Percentiles rank a stretch among this genome's conserved stretches.
phyloP scores from a whole-genome alignment of 768 basidiomycete genomes.

The Psilocybe cubensis region DNA sequence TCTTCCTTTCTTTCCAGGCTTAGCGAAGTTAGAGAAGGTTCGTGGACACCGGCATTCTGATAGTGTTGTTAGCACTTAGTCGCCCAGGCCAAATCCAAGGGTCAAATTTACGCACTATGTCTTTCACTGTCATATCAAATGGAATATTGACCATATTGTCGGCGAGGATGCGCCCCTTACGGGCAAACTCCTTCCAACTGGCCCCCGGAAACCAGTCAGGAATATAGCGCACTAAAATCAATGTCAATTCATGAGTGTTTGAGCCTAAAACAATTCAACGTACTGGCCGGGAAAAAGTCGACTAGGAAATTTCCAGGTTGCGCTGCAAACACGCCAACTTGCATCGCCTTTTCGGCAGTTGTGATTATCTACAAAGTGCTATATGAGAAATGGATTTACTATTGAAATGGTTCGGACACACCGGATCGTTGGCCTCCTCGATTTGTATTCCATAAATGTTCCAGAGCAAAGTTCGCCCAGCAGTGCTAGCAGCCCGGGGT shows the following conservation, averaged over 20 bases:
- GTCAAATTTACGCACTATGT: slow-evolving; percentile 39
- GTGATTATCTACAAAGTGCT: slow-evolving; percentile 23
- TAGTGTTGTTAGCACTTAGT: not conserved
- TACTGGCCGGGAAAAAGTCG: slow-evolving; percentile 26
- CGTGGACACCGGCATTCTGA: slow-evolving; percentile 17
- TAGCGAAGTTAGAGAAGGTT: slow-evolving; percentile 20
- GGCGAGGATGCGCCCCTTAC: slow-evolving; percentile 31
- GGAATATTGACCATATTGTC: slow-evolving; percentile 41
- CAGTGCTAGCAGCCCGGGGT: slow-evolving; percentile 22
- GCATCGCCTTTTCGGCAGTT: slow-evolving; percentile 25
- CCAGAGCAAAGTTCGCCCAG: slow-evolving; percentile 23
- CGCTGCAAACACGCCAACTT: slow-evolving; percentile 21
- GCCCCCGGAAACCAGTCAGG: slow-evolving; percentile 49
- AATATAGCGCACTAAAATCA: slow-evolving; percentile 24
- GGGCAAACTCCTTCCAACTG: slow-evolving; percentile 43
- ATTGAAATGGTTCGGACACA: slow-evolving; percentile 1
- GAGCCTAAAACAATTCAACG: not conserved
- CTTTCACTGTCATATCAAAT: slow-evolving; percentile 34
- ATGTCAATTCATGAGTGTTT: not conserved
- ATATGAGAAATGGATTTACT: not conserved
- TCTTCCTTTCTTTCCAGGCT: slow-evolving; percentile 28
- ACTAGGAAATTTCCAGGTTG: slow-evolving; percentile 34
- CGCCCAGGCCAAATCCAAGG: not conserved
- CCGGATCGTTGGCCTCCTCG: slow-evolving; percentile 21
- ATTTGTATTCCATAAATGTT: slow-evolving; percentile 32